Evolutionary conservation across 768 basidiomycete genomes (phyloP), one percentile per base, ranked within the genome.

Genomic region (Auricularia sp.): DNA sequence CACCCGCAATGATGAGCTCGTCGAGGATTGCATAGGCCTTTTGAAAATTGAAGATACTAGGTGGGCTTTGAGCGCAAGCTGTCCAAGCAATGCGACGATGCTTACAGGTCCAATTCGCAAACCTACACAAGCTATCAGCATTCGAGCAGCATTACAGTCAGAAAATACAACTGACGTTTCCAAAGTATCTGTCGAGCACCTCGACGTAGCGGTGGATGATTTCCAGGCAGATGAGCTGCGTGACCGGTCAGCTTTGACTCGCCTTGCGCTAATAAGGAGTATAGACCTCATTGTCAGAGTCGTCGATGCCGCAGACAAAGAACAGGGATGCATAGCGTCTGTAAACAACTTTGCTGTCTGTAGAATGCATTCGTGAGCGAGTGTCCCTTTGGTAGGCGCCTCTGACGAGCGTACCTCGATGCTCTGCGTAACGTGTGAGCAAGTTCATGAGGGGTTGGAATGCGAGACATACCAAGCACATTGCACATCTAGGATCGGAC

Each of bases 31-130:
- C 86, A 73, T 93, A 97, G 1, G 95, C 96, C 74, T 93, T 91
- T 73, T 98, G 91, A 73, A 98, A 98, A 78, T 97, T 97, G 83
- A 97, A 98, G 69, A 98, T 96, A 62, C 92, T 94, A 68, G 21
- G 29, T 29, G 29, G 29, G 29, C 29, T 29, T 29, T 29, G 29
- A 29, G 29, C 47, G 44, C 39, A 36, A 29, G 61, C 54, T 60
- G 21, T 54, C 65, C 59, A 56, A 39, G 65, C 67, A 36, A 59
- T 11, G 11, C 10, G 21, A 62, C 54, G 56, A 69, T 16, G 66
- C 85, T 73, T 72, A 94, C 92, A 98, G 78, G 75, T 98, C 96
- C 64, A 98, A 78, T 74, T 98, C 96, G 77, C 89, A 91, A 35
- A 91, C 90, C 90, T 29, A 29, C 29, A 29, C 29, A 29, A 29